phyloP scores from a whole-genome alignment of 768 basidiomycete species.

The Tulasnella sp. region DNA sequence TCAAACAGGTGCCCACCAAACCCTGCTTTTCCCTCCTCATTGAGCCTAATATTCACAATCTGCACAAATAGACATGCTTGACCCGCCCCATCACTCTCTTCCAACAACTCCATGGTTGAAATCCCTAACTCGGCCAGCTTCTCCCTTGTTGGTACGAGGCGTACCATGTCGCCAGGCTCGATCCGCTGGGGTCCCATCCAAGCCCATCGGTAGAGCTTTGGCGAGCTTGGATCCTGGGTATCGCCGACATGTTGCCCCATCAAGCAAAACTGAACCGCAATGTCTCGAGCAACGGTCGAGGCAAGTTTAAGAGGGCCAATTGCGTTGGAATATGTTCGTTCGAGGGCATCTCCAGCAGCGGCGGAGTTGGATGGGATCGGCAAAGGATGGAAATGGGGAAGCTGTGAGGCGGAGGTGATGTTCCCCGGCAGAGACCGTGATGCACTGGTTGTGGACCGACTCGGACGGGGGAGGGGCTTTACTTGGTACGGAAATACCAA shows the following conservation, averaged over 20 bases:
- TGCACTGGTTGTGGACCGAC: not conserved
- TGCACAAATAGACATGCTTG: not conserved
- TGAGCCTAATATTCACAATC: not conserved
- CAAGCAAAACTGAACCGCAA: not conserved
- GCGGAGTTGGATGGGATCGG: not conserved
- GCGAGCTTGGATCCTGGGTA: not conserved
- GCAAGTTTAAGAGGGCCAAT: not conserved
- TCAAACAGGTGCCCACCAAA: not conserved
- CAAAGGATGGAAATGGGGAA: not conserved
- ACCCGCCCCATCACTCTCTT: not conserved
- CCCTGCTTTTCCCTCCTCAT: not conserved
- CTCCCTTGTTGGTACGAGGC: not conserved
- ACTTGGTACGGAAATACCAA: not conserved
- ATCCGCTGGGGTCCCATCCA: not conserved
- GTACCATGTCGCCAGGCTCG: not conserved
- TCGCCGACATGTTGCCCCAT: not conserved
- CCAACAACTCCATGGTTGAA: not conserved
- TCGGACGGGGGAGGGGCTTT: not conserved
- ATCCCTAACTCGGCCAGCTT: not conserved
- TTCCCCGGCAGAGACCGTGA: not conserved
- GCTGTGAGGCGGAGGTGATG: not conserved
- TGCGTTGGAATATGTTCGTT: not conserved
- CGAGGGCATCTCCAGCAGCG: not conserved
- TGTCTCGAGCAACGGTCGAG: not conserved
- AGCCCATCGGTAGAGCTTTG: not conserved